Percentiles rank a stretch among this genome's conserved stretches.
phyloP scores from a whole-genome alignment of 192 early-diverging fungal genomes.

The Coemansia erecta region DNA sequence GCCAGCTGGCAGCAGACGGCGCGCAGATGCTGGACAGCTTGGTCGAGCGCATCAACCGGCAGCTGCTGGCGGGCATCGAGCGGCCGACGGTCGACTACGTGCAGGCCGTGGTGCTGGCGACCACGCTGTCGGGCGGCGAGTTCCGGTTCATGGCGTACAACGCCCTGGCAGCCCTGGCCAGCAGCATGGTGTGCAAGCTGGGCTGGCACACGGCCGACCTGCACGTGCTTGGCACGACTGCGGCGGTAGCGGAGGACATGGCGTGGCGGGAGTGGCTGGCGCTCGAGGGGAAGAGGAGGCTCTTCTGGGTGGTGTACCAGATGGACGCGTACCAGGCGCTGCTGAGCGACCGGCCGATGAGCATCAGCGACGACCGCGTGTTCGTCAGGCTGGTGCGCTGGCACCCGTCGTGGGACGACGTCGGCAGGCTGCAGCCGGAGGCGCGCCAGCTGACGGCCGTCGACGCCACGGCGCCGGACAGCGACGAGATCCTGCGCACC shows the following conservation, averaged over 20 bases:
- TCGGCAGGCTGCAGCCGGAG: not conserved
- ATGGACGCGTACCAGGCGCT: constrained; percentile 32
- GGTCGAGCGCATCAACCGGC: constrained; percentile 14
- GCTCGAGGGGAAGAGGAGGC: constrained; percentile 24
- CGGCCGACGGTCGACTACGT: constrained; percentile 28
- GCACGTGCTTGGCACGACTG: no score
- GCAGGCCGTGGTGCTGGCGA: constrained; percentile 28
- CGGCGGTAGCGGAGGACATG: not conserved
- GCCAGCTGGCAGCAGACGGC: constrained; percentile 23
- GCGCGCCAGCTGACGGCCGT: not conserved
- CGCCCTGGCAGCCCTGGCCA: constrained; percentile 25
- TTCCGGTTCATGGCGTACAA: constrained; percentile 39
- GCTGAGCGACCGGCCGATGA: constrained; percentile 28
- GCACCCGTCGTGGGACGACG: constrained; percentile 8
- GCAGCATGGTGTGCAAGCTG: constrained; percentile 28
- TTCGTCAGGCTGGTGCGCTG: constrained; percentile 7
- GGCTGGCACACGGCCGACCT: constrained; percentile 40
- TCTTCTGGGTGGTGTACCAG: constrained; percentile 23
- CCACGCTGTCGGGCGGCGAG: constrained; percentile 37
- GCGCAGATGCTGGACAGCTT: constrained; percentile 19
- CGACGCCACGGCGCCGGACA: not conserved
- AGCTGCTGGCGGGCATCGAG: constrained; percentile 23
- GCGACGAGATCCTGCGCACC: not conserved
- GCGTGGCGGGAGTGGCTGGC: constrained; percentile 34
- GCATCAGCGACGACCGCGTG: constrained; percentile 8